Evolutionary conservation across 108 stramenopile genomes (phyloP).

Genomic region (Cyclotella choctawhatcheeana): DNA sequence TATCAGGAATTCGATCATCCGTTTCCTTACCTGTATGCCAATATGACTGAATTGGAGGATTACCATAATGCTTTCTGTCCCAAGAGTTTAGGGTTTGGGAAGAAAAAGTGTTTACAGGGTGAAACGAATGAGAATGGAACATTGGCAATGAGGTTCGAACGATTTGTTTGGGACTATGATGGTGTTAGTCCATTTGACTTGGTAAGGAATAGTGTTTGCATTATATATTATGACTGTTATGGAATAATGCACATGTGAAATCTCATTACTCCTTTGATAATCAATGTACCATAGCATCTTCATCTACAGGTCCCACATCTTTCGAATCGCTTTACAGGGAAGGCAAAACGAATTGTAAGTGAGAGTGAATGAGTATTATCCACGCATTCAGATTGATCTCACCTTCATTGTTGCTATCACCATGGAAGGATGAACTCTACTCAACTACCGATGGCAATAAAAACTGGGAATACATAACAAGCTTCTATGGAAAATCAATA

Average conservation of each 20-base stretch:
- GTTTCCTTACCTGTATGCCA: constrained; percentile 18
- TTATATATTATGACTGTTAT: not conserved
- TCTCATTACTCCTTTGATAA: not conserved
- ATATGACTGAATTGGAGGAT: constrained; percentile 22
- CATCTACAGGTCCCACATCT: constrained; percentile 22
- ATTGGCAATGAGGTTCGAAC: constrained; percentile 15
- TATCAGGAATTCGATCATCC: constrained; percentile 1
- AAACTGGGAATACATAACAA: constrained; percentile 18
- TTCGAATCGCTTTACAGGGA: constrained; percentile 9
- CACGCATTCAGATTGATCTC: not conserved
- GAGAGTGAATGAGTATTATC: not conserved
- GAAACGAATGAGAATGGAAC: constrained; percentile 24
- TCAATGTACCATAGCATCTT: constrained; percentile 15
- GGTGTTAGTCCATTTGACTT: constrained; percentile 24
- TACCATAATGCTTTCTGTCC: constrained; percentile 26
- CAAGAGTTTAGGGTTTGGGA: not conserved
- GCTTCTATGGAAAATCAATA: constrained; percentile 15
- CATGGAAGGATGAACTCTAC: constrained; percentile 16
- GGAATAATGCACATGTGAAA: not conserved
- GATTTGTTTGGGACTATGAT: constrained; percentile 31
- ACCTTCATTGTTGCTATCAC: not conserved
- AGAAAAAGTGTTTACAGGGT: not conserved
- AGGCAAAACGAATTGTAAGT: constrained; percentile 23
- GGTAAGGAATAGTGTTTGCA: constrained; percentile 5
- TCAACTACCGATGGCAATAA: not conserved